Conservation (phyloP, 2,329 filamentous ascomycete species). For the Stromatinia cepivora region DNA sequence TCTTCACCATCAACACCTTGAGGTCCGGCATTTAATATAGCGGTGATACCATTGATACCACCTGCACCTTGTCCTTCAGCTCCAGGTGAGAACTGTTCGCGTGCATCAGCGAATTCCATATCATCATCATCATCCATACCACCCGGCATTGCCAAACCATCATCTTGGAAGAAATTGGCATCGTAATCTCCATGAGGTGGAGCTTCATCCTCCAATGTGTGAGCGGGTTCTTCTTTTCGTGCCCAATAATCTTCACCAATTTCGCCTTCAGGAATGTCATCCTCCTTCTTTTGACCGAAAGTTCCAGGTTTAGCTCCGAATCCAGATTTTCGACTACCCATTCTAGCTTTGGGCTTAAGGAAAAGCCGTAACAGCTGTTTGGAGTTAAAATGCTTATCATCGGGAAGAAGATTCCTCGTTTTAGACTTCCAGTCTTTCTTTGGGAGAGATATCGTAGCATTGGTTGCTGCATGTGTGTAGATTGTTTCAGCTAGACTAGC, state of each 20-base stretch:
- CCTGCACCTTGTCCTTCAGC: constrained; percentile 48
- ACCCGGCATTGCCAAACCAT: constrained; percentile 68
- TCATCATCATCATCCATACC: constrained; percentile 64
- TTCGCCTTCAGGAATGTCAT: constrained; percentile 66
- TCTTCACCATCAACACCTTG: constrained; percentile 44
- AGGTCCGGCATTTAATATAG: constrained; percentile 51
- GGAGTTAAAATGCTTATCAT: constrained; percentile 98
- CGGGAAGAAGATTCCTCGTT: constrained; percentile 86
- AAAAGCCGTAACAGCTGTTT: constrained; percentile 86
- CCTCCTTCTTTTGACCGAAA: constrained; percentile 51
- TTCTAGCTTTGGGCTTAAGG: constrained; percentile 87
- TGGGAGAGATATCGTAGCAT: constrained; percentile 77
- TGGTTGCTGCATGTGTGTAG: constrained; percentile 78
- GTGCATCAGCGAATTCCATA: constrained; percentile 75
- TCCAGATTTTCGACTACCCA: constrained; percentile 64
- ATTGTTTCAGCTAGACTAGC: constrained; percentile 70
- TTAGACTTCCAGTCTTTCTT: constrained; percentile 97
- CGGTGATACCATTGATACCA: constrained; percentile 51
- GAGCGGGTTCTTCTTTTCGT: constrained; percentile 55
- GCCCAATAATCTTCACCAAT: constrained; percentile 98
- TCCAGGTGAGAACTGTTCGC: constrained; percentile 74
- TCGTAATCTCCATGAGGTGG: constrained; percentile 79
- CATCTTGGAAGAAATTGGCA: constrained; percentile 96
- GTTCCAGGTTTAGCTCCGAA: constrained; percentile 48
- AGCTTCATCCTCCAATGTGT: constrained; percentile 55